Percentiles rank a stretch among this genome's conserved stretches.
These are phyloP conservation scores for Trametes maxima DNA, from an alignment of 768 basidiomycete genomes.

Conservation along the genomic window DNA sequence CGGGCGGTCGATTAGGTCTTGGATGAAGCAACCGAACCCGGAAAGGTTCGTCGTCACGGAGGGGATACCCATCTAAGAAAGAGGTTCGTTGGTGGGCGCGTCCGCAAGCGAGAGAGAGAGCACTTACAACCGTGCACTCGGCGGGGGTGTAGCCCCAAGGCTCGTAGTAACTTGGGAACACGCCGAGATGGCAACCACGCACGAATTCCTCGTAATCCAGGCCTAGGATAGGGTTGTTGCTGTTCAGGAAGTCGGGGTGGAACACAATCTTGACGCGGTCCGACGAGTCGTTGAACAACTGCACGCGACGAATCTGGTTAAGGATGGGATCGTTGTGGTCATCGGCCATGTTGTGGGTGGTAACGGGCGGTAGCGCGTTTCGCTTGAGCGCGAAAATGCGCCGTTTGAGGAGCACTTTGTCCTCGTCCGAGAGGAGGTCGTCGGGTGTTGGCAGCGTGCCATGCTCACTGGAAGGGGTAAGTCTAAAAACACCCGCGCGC, in stretches of 20 bases:
- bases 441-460: conserved; percentile 74
- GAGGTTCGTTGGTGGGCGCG: background rate
- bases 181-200: conserved; percentile 95
- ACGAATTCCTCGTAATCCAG: conserved; percentile 99
- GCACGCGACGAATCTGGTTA: conserved; percentile 91
- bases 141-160: conserved; percentile 98
- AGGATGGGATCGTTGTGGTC: conserved; percentile 91
- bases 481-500: background rate
- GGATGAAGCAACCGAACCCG: conserved; percentile 98
- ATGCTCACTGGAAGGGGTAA: conserved; percentile 53
- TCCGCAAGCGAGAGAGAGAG: too few species aligned
- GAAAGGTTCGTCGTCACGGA: conserved; percentile 97
- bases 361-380: conserved; percentile 90
- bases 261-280: conserved; percentile 98
- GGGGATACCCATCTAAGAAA: conserved; percentile 89
- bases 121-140: conserved; percentile 93
- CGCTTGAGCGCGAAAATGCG: conserved; percentile 96
- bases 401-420: conserved; percentile 92
- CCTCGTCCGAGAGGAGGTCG: conserved; percentile 84
- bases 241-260: conserved; percentile 97
- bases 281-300: conserved; percentile 83
- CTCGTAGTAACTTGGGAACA: conserved; percentile 98
- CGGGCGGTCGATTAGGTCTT: conserved; percentile 93
- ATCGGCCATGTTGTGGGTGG: conserved; percentile 99
- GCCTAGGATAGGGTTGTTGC: conserved; percentile 96